Evolutionary conservation across 2,329 filamentous ascomycete genomes (phyloP).

Genomic region (Aspergillus spinulosporus): DNA sequence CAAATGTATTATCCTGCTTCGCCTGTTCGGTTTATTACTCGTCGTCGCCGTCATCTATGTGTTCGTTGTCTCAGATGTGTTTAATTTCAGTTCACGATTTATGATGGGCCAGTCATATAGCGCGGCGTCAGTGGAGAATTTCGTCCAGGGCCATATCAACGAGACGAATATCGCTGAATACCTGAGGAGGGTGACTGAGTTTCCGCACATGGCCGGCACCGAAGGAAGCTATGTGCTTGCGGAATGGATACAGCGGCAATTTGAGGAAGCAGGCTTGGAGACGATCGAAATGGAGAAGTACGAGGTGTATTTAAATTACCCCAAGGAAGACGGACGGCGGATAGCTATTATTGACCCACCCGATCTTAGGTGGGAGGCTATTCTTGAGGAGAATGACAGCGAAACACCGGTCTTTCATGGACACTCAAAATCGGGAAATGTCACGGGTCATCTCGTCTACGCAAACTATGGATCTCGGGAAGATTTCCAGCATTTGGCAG

Average conservation of each 20-base stretch:
- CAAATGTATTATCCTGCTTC: conserved; percentile 67
- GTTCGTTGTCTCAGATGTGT: conserved; percentile 81
- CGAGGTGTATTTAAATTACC: conserved; percentile 90
- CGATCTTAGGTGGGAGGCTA: conserved; percentile 72
- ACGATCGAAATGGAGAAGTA: conserved; percentile 75
- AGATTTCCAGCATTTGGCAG: conserved; percentile 73
- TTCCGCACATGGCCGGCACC: conserved; percentile 87
- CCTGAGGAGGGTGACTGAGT: conserved; percentile 74
- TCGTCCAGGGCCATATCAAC: conserved; percentile 73
- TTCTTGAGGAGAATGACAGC: conserved; percentile 76
- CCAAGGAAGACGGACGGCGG: conserved; percentile 70
- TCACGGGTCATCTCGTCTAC: conserved; percentile 83
- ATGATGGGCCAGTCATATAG: conserved; percentile 72
- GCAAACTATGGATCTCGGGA: conserved; percentile 85
- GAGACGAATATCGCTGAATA: conserved; percentile 68
- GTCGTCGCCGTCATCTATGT: conserved; percentile 78
- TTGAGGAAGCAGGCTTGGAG: conserved; percentile 71
- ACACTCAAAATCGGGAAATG: conserved; percentile 81
- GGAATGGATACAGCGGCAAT: conserved; percentile 78
- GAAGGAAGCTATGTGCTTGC: conserved; percentile 87
- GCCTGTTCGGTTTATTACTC: conserved; percentile 72
- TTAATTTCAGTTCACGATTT: conserved; percentile 66
- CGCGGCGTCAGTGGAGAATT: conserved; percentile 75
- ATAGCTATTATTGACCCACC: conserved; percentile 76
- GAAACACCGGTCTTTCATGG: conserved; percentile 84